These are phyloP conservation scores for Wallacemonas sp. DNA, from an alignment of 208 protist genomes.

Conservation along the genomic window DNA sequence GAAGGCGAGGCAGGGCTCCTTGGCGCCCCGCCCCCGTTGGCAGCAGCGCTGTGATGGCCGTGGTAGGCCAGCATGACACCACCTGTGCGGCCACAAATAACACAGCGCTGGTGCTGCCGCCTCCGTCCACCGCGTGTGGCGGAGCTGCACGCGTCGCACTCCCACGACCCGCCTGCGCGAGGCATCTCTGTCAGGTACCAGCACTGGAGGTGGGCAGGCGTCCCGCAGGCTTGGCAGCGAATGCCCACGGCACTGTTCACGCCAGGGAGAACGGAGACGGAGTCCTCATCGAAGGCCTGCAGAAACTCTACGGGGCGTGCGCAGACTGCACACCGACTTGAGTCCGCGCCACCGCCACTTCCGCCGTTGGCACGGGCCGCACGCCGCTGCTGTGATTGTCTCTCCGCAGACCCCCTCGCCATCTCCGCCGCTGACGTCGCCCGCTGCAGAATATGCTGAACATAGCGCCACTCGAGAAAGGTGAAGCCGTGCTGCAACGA, in stretches of 20 bases:
- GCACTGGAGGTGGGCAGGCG: constrained; percentile 56
- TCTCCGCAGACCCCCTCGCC: constrained; percentile 5
- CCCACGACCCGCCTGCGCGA: constrained; percentile 39
- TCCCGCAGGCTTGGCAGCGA: constrained; percentile 50
- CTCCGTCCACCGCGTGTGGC: constrained; percentile 8
- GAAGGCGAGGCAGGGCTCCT: background rate
- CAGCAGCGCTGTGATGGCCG: background rate
- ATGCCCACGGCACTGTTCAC: constrained; percentile 19
- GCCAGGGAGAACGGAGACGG: constrained; percentile 5
- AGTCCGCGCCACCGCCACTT: constrained; percentile 5
- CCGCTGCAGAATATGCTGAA: constrained; percentile 14
- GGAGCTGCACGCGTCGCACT: constrained; percentile 53
- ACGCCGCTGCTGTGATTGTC: background rate
- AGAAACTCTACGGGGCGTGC: constrained; percentile 11
- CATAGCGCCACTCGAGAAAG: constrained; percentile 69
- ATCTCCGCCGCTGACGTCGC: constrained; percentile 1
- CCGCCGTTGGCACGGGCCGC: background rate
- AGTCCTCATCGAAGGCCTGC: constrained; percentile 8
- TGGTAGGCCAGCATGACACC: constrained; percentile 64
- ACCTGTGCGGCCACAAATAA: constrained; percentile 52
- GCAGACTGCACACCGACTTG: constrained; percentile 7
- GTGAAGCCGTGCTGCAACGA: constrained; percentile 56
- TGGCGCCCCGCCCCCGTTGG: constrained; percentile 1
- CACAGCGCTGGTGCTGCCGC: constrained; percentile 22
- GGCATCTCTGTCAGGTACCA: constrained; percentile 56